A percentile compares a stretch with the other conserved stretches of the same genome.
These are phyloP conservation scores for Fusarium foetens DNA, from an alignment of 2,329 filamentous ascomycete species.

Conservation along the genomic window DNA sequence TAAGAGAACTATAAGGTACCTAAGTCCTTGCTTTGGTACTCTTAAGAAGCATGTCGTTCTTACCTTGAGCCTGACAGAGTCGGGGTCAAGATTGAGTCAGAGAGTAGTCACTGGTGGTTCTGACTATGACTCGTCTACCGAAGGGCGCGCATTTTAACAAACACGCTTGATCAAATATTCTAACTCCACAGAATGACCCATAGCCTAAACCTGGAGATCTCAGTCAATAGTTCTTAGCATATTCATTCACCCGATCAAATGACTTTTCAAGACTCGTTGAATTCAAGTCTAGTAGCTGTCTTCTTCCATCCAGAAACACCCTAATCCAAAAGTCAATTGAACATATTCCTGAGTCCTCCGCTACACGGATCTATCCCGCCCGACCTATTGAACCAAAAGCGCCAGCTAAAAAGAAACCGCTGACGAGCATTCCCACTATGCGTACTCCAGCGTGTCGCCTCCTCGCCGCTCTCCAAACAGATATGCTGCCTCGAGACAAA, in stretches of 20 bases:
- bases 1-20: background rate
- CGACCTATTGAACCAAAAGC: slow-evolving; percentile 13
- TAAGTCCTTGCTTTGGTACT: background rate
- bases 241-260: background rate
- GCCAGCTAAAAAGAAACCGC: slow-evolving; percentile 27
- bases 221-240: background rate
- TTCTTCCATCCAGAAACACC: background rate
- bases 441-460: slow-evolving; percentile 45
- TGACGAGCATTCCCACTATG: slow-evolving; percentile 30
- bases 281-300: slow-evolving; percentile 13
- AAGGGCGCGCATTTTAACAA: background rate
- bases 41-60: background rate
- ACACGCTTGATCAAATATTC: background rate
- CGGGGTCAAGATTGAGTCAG: background rate
- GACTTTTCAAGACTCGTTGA: background rate
- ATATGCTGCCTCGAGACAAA: slow-evolving; percentile 91
- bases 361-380: slow-evolving; percentile 33
- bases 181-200: no score
- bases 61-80: background rate
- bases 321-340: slow-evolving; percentile 1
- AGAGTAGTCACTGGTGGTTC: background rate
- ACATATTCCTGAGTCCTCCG: slow-evolving; percentile 1
- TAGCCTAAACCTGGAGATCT: background rate
- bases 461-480: slow-evolving; percentile 77
- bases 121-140: background rate